phyloP scores from a whole-genome alignment of 2,329 filamentous ascomycete species.

The Colletotrichum truncatum region DNA sequence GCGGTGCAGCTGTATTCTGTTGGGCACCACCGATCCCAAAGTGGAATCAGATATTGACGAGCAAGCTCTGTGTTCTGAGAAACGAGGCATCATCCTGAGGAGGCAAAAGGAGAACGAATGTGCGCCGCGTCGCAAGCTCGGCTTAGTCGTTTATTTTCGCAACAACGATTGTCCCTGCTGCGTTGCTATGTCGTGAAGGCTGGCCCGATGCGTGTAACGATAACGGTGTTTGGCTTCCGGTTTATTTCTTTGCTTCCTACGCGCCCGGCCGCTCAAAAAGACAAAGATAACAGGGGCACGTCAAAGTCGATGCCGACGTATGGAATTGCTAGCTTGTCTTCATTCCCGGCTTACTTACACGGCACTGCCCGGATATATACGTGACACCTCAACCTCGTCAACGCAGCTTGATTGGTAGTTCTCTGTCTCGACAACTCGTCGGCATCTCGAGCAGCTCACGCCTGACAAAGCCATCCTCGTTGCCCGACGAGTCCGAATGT shows the following conservation, averaged over 20 bases:
- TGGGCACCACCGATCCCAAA: neutral
- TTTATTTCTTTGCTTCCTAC: neutral
- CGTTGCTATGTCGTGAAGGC: neutral
- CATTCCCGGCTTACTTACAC: slow-evolving; percentile 18
- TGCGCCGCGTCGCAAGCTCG: neutral
- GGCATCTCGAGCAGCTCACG: neutral
- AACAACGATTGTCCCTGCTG: neutral
- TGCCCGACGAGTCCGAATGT: neutral
- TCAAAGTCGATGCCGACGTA: neutral
- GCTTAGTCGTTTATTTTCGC: neutral
- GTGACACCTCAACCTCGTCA: slow-evolving; percentile 21
- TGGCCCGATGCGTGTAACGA: neutral
- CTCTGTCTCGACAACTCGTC: neutral
- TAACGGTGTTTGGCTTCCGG: neutral
- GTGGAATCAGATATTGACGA: neutral
- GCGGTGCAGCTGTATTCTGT: neutral
- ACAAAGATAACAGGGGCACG: neutral
- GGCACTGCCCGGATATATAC: slow-evolving; percentile 26
- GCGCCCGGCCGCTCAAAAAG: neutral
- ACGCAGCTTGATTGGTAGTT: slow-evolving; percentile 17
- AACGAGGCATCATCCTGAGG: neutral
- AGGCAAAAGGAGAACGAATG: neutral
- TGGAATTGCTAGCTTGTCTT: neutral
- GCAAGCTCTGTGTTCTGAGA: neutral
- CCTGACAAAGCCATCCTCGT: slow-evolving; percentile 6